Conservation (phyloP, 2,329 filamentous ascomycete species). For the Trichoderma gracile region DNA sequence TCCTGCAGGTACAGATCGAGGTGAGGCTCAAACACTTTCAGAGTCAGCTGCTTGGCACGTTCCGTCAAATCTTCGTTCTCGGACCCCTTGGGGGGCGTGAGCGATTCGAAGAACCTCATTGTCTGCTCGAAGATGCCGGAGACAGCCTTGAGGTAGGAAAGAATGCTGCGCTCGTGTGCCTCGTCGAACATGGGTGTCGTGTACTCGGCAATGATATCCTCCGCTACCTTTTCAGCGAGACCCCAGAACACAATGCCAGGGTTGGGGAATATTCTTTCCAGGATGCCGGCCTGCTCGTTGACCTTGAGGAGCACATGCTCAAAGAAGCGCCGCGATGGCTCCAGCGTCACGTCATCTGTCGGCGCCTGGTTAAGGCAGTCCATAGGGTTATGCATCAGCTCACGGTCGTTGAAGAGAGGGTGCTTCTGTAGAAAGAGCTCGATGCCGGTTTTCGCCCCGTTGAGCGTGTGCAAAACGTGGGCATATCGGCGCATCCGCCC, state of each 20-base stretch:
- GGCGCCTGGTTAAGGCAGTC: constrained; percentile 75
- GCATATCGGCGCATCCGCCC: constrained; percentile 88
- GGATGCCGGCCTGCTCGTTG: constrained; percentile 78
- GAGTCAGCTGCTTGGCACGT: constrained; percentile 66
- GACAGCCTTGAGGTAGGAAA: constrained; percentile 80
- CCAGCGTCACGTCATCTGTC: constrained; percentile 69
- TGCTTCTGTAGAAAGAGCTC: constrained; percentile 90
- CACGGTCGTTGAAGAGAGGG: constrained; percentile 73
- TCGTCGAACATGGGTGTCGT: constrained; percentile 84
- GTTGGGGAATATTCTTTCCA: constrained; percentile 79
- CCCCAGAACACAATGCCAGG: constrained; percentile 69
- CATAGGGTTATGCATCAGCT: constrained; percentile 66
- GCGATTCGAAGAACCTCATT: constrained; percentile 70
- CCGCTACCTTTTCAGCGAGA: constrained; percentile 78
- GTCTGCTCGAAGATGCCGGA: constrained; percentile 87
- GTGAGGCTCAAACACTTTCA: constrained; percentile 83
- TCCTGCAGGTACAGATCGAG: constrained; percentile 92
- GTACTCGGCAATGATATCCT: constrained; percentile 85
- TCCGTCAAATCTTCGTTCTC: constrained; percentile 58
- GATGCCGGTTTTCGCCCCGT: constrained; percentile 74
- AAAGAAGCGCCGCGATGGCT: constrained; percentile 82
- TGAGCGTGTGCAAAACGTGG: constrained; percentile 77
- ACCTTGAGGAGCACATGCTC: constrained; percentile 70
- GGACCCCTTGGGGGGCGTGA: constrained; percentile 66
- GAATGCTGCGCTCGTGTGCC: constrained; percentile 71